phyloP scores from a whole-genome alignment of 768 basidiomycete species.

The Boletus subparvulus region DNA sequence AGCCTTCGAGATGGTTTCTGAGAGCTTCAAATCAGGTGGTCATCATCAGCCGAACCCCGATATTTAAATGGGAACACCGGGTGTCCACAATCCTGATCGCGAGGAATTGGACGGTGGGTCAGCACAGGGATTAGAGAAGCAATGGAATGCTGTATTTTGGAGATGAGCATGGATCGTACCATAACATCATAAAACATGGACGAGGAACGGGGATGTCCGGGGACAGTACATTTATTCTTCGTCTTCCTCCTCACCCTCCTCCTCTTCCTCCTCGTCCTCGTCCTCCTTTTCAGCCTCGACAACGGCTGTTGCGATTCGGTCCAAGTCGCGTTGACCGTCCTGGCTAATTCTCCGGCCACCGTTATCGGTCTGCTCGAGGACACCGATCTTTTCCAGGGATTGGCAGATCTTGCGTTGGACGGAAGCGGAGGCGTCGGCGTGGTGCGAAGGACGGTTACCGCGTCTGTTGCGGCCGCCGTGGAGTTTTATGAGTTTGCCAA shows the following conservation, averaged over 20 bases:
- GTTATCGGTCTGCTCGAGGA: constrained; percentile 89
- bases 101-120: background rate
- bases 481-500: constrained; percentile 91
- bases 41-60: background rate
- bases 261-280: constrained; percentile 71
- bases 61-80: too few relatives aligned
- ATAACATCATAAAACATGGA: constrained; percentile 31
- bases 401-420: constrained; percentile 97
- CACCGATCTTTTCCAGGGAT: constrained; percentile 97
- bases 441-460: constrained; percentile 96
- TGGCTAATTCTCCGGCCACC: constrained; percentile 96
- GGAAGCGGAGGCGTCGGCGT: constrained; percentile 78
- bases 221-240: constrained; percentile 29
- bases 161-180: constrained; percentile 41
- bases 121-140: constrained; percentile 3
- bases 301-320: constrained; percentile 89
- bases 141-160: constrained; percentile 32
- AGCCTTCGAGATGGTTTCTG: background rate
- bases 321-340: constrained; percentile 94
- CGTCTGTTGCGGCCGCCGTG: constrained; percentile 96
- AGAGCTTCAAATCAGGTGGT: background rate
- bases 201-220: constrained; percentile 10
- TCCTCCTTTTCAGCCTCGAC: constrained; percentile 75
- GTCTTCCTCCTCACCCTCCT: constrained; percentile 61
- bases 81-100: too few relatives aligned